phyloP scores from a whole-genome alignment of 208 protist genomes.

The Vickermania spadyakhi region DNA sequence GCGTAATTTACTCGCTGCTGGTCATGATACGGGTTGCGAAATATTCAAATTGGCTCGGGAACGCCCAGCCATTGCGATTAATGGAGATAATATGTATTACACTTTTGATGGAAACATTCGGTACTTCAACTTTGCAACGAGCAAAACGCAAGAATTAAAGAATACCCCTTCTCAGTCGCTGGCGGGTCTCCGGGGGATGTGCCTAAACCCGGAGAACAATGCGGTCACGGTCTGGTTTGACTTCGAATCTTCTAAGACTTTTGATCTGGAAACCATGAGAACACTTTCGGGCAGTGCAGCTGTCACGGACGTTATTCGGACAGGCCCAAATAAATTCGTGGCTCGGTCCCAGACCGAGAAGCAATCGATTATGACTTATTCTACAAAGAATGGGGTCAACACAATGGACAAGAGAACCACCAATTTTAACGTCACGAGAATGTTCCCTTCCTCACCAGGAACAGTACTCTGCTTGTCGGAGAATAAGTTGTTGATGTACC shows the following conservation, averaged over 20 bases:
- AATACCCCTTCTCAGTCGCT: conserved; percentile 18
- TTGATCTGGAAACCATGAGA: neutral
- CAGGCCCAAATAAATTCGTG: conserved; percentile 93
- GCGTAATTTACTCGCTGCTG: conserved; percentile 95
- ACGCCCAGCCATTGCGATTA: conserved; percentile 75
- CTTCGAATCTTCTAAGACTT: neutral
- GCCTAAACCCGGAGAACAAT: conserved; percentile 49
- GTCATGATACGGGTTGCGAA: conserved; percentile 94
- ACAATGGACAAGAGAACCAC: conserved; percentile 56
- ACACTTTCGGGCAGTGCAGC: neutral
- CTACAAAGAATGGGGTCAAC: no score
- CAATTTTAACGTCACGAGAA: conserved; percentile 42
- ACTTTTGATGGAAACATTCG: conserved; percentile 37
- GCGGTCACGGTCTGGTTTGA: conserved; percentile 47
- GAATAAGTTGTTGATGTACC: conserved; percentile 89
- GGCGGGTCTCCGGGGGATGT: conserved; percentile 43
- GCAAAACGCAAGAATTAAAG: conserved; percentile 13
- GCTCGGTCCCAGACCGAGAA: neutral
- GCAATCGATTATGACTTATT: neutral
- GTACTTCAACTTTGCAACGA: conserved; percentile 38
- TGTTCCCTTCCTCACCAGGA: conserved; percentile 71
- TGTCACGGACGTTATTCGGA: conserved; percentile 6
- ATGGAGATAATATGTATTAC: conserved; percentile 44
- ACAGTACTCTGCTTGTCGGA: conserved; percentile 74
- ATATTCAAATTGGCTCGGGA: conserved; percentile 98